Conservation (phyloP, 106 monocot species). For the Phalaenopsis equestris region DNA sequence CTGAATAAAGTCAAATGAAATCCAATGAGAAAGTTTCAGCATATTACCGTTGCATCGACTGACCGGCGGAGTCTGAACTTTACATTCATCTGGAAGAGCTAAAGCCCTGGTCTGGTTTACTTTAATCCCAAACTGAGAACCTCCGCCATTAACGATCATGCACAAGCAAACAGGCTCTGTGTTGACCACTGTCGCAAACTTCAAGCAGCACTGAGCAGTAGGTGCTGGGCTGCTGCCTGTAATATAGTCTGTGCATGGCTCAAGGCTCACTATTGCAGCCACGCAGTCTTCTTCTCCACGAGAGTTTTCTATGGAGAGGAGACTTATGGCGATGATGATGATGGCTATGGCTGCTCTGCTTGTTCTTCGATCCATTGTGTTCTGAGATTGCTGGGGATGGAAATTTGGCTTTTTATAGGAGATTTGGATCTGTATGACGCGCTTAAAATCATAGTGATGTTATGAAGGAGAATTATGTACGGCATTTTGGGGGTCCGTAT, state of each 20-base stretch:
- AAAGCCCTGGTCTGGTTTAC: constrained; percentile 9
- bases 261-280: constrained; percentile 4
- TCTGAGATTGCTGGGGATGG: neutral
- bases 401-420: neutral
- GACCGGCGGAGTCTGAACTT: constrained; percentile 8
- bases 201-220: constrained; percentile 8
- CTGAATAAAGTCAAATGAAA: too few species aligned
- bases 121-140: constrained; percentile 1
- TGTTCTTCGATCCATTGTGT: neutral
- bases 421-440: too few species aligned
- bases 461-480: too few species aligned
- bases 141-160: constrained; percentile 1
- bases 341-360: neutral
- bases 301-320: neutral
- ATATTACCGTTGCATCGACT: constrained; percentile 12
- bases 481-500: too few species aligned
- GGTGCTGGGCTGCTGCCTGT: constrained; percentile 12
- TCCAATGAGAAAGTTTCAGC: too few species aligned
- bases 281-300: neutral
- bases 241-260: constrained; percentile 15
- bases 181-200: constrained; percentile 9
- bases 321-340: neutral
- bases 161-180: constrained; percentile 14
- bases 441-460: too few species aligned
- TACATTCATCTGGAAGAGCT: constrained; percentile 8